phyloP scores from a whole-genome alignment of 2,329 filamentous ascomycete genomes.

The Lojkania enalia region DNA sequence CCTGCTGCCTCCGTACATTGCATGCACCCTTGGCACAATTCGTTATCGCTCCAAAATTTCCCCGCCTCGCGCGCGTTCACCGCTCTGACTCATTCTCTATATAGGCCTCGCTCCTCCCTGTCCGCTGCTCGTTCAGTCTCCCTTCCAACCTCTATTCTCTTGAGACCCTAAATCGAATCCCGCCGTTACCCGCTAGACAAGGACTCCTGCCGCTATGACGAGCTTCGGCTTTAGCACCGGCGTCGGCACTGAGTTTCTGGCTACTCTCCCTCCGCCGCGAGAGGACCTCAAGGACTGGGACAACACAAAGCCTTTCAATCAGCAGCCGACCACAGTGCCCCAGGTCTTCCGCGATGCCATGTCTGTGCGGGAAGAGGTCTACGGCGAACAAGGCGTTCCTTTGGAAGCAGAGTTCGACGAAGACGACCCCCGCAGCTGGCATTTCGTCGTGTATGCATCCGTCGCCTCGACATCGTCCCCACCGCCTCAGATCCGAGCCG shows the following conservation, averaged over 20 bases:
- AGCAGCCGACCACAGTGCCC: slow-evolving; percentile 45
- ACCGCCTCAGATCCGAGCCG: slow-evolving; percentile 46
- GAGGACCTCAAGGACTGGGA: slow-evolving; percentile 42
- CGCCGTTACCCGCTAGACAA: too few relatives aligned
- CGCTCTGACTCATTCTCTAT: too few relatives aligned
- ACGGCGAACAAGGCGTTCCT: slow-evolving; percentile 59
- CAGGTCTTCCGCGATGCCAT: slow-evolving; percentile 58
- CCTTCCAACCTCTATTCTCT: neutral
- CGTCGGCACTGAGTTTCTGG: slow-evolving; percentile 45
- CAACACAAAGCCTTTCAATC: slow-evolving; percentile 35
- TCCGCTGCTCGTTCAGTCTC: neutral
- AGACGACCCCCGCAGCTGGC: slow-evolving; percentile 78
- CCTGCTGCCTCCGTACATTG: too few relatives aligned
- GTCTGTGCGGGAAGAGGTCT: slow-evolving; percentile 60
- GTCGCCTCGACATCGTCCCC: slow-evolving; percentile 51
- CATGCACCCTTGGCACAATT: too few relatives aligned
- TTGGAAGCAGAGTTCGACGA: slow-evolving; percentile 75
- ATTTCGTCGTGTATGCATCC: slow-evolving; percentile 84
- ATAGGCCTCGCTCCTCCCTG: too few relatives aligned
- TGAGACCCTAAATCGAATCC: too few relatives aligned
- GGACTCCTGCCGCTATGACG: slow-evolving; percentile 5
- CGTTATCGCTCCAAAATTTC: too few relatives aligned
- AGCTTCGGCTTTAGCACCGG: slow-evolving; percentile 18
- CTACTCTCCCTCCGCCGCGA: slow-evolving; percentile 42
- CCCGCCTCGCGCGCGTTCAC: too few relatives aligned